These are phyloP conservation scores for Epichloe uncinata DNA, from an alignment of 2,329 filamentous ascomycete species.

Conservation along the genomic window DNA sequence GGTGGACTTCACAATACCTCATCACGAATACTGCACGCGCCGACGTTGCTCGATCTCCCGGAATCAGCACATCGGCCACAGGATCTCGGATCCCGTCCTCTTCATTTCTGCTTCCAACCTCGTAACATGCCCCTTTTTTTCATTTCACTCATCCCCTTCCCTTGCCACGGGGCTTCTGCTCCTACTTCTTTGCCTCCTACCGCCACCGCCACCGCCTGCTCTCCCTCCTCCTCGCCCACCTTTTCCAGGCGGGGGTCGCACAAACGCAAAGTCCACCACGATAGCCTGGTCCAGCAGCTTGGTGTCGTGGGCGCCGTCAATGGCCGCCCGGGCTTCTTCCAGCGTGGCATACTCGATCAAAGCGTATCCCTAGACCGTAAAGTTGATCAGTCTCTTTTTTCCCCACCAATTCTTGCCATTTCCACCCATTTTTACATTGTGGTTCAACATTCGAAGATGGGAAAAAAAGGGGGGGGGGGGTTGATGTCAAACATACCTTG, in stretches of 20 bases:
- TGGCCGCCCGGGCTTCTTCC: conserved; percentile 66
- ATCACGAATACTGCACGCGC: background rate
- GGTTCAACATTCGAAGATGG: background rate
- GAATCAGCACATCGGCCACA: conserved; percentile 6
- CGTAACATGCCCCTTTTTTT: background rate
- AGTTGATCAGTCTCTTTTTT: background rate
- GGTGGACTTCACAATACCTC: background rate
- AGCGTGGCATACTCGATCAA: conserved; percentile 74
- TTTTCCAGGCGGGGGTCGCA: conserved; percentile 55
- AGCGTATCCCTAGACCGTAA: conserved; percentile 55
- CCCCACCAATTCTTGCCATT: background rate
- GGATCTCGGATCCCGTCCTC: background rate
- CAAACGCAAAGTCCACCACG: conserved; percentile 73
- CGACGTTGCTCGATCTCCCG: conserved; percentile 5
- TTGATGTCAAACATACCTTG: conserved; percentile 42
- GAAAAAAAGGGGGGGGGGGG: too few species aligned
- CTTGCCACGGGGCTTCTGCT: conserved; percentile 34
- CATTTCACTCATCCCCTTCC: conserved; percentile 18
- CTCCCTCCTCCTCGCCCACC: conserved; percentile 24
- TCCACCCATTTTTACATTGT: background rate
- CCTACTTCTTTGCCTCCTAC: conserved; percentile 31
- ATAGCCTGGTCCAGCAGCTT: conserved; percentile 74
- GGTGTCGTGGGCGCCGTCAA: conserved; percentile 63
- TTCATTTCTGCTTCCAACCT: background rate
- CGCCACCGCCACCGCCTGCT: conserved; percentile 12